Percentiles rank a stretch among this genome's conserved stretches.
Conservation (phyloP, 495 filamentous ascomycete species). For the Filosporella fistucella region DNA sequence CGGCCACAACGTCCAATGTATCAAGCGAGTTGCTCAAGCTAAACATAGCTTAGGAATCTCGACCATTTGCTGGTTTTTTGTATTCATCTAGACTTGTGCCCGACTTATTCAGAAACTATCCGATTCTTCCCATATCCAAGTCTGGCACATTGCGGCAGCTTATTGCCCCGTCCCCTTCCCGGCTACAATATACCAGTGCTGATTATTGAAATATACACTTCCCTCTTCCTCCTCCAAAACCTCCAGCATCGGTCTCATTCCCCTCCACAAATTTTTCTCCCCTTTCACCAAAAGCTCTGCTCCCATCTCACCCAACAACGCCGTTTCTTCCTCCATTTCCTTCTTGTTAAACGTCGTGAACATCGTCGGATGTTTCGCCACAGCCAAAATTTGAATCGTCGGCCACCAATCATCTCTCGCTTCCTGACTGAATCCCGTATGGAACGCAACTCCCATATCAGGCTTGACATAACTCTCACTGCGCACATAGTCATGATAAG, state of each 20-base stretch:
- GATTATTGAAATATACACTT: slow-evolving; percentile 2
- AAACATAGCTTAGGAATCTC: too few relatives aligned
- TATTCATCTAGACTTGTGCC: too few relatives aligned
- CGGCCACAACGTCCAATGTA: too few relatives aligned
- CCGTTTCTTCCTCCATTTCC: slow-evolving; percentile 8
- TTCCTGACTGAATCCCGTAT: slow-evolving; percentile 1
- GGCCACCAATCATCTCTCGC: not conserved
- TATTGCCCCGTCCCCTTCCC: too few relatives aligned
- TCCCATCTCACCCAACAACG: slow-evolving; percentile 2
- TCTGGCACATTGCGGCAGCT: too few relatives aligned
- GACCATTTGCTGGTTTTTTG: too few relatives aligned
- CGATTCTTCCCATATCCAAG: too few relatives aligned
- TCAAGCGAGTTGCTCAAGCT: too few relatives aligned
- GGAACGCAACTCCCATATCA: slow-evolving; percentile 8
- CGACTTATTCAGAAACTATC: too few relatives aligned
- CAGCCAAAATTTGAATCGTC: not conserved
- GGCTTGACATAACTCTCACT: not conserved
- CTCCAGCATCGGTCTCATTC: slow-evolving; percentile 4
- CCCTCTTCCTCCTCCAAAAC: slow-evolving; percentile 1
- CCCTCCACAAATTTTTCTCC: slow-evolving; percentile 11
- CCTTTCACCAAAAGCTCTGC: slow-evolving; percentile 5
- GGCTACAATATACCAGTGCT: slow-evolving; percentile 13
- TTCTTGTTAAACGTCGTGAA: slow-evolving; percentile 11
- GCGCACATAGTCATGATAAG: slow-evolving; percentile 6
- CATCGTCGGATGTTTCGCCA: not conserved